phyloP scores from a whole-genome alignment of 208 protist genomes.

The Leishmania gerbilli region DNA sequence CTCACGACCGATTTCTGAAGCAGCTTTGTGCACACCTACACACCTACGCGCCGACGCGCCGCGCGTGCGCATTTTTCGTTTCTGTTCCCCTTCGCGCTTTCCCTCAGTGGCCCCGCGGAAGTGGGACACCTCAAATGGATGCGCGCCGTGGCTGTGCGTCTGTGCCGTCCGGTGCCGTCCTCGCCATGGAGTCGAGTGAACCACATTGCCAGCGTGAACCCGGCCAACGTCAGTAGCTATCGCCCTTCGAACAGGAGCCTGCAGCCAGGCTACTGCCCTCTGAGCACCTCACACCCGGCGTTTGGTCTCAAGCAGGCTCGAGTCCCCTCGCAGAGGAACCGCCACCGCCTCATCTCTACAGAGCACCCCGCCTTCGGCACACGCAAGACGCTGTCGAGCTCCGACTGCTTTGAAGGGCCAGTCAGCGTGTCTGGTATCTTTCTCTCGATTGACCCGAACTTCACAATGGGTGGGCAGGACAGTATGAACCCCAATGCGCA shows the following conservation, averaged over 20 bases:
- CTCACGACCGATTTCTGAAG: background rate
- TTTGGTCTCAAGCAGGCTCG: slow-evolving; percentile 74
- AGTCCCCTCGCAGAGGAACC: slow-evolving; percentile 25
- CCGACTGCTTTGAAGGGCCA: slow-evolving; percentile 62
- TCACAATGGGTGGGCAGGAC: slow-evolving; percentile 49
- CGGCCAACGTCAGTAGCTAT: slow-evolving; percentile 22
- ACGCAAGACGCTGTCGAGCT: slow-evolving; percentile 41
- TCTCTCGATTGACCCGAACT: slow-evolving; percentile 75
- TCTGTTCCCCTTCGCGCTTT: background rate
- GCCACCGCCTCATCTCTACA: slow-evolving; percentile 49
- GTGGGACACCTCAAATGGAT: background rate
- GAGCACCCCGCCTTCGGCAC: slow-evolving; percentile 80
- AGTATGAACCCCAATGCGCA: slow-evolving; percentile 87
- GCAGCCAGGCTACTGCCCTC: slow-evolving; percentile 37
- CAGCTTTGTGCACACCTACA: background rate
- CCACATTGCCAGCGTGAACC: slow-evolving; percentile 39
- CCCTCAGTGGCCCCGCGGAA: background rate
- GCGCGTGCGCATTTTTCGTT: background rate
- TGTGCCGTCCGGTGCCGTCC: background rate
- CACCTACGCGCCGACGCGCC: background rate
- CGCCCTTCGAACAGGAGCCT: slow-evolving; percentile 32
- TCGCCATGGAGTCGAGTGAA: background rate
- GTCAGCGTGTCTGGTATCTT: slow-evolving; percentile 85
- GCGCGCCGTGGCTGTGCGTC: background rate
- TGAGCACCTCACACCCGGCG: slow-evolving; percentile 64